Percentiles rank a stretch among this genome's conserved stretches.
These are phyloP conservation scores for Corymbia citriodora DNA, from an alignment of 441 rosid genomes.

Conservation along the genomic window DNA sequence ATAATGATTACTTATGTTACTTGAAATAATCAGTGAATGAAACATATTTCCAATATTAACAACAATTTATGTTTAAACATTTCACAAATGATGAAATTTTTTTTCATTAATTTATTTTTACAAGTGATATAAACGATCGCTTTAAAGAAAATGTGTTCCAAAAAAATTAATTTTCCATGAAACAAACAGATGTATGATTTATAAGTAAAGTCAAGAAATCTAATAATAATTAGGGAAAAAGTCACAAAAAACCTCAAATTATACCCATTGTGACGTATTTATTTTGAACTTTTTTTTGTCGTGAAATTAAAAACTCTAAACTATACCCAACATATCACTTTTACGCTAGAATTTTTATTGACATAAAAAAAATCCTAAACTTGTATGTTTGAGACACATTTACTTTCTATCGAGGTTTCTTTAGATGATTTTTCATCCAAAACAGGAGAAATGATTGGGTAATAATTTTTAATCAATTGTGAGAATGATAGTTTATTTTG, in stretches of 20 bases:
- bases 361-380: too few relatives aligned
- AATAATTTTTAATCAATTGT: too few relatives aligned
- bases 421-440: neutral
- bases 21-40: too few relatives aligned
- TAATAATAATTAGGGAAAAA: neutral
- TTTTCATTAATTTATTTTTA: too few relatives aligned
- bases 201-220: too few relatives aligned
- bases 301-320: neutral
- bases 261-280: neutral
- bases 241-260: neutral
- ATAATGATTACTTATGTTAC: too few relatives aligned
- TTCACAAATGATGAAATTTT: too few relatives aligned
- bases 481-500: too few relatives aligned
- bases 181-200: too few relatives aligned
- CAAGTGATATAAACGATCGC: neutral
- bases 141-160: neutral
- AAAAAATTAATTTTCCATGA: neutral
- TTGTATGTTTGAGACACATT: accelerated
- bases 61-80: neutral
- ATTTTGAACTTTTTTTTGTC: neutral
- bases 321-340: too few relatives aligned
- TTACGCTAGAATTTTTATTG: too few relatives aligned
- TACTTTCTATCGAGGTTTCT: neutral
- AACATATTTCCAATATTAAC: neutral
- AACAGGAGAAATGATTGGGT: too few relatives aligned